Evolutionary conservation across 1,139 yeast genomes (phyloP).

Genomic region (Taiozyma onychis): DNA sequence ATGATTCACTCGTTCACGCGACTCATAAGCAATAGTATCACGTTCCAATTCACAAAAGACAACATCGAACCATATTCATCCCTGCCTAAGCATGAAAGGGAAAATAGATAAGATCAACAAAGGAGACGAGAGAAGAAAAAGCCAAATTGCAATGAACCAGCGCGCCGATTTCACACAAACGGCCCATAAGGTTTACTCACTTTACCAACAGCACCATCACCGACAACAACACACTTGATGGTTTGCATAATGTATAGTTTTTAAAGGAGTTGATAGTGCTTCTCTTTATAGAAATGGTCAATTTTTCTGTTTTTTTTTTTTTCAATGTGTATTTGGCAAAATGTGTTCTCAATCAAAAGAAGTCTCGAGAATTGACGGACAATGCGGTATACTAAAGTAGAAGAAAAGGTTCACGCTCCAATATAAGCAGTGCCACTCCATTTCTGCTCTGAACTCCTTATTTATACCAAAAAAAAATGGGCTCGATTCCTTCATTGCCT

Average conservation of each 20-base stretch:
- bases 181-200: constrained; percentile 23
- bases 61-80: neutral
- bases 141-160: neutral
- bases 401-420: neutral
- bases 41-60: neutral
- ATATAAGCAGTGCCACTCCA: too few relatives aligned
- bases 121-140: neutral
- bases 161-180: neutral
- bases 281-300: neutral
- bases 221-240: constrained; percentile 93
- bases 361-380: neutral
- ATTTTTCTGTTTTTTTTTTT: neutral
- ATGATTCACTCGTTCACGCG: neutral
- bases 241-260: constrained; percentile 53
- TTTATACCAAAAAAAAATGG: neutral
- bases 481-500: neutral
- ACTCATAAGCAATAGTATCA: neutral
- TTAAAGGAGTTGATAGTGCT: neutral
- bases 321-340: neutral
- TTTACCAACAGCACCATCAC: constrained; percentile 97
- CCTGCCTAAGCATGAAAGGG: neutral
- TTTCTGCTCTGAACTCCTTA: neutral
- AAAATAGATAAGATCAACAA: neutral
- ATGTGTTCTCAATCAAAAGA: neutral
- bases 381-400: neutral